phyloP scores from a whole-genome alignment of 2,329 filamentous ascomycete genomes.

The Fusarium liriodendri region DNA sequence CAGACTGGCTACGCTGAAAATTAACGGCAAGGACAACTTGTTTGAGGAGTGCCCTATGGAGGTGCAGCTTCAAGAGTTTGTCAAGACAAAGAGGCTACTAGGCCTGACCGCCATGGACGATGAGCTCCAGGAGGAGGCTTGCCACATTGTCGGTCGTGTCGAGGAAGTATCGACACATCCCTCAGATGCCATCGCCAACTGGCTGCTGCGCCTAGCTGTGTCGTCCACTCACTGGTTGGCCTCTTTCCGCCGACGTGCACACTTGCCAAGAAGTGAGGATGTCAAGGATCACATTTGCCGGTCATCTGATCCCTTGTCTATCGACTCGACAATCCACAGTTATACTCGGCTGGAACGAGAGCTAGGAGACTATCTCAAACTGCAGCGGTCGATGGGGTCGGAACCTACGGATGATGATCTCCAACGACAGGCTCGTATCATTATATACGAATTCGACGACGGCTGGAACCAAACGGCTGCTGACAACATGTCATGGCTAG shows the following conservation, averaged over 20 bases:
- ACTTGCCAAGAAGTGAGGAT: slow-evolving; percentile 68
- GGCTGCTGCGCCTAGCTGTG: slow-evolving; percentile 65
- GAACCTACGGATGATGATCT: slow-evolving; percentile 66
- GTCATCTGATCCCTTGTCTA: slow-evolving; percentile 64
- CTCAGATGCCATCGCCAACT: slow-evolving; percentile 64
- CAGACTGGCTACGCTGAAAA: slow-evolving; percentile 60
- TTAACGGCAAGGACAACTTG: slow-evolving; percentile 68
- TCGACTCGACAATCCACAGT: slow-evolving; percentile 71
- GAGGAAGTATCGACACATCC: slow-evolving; percentile 63
- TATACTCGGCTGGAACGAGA: slow-evolving; percentile 67
- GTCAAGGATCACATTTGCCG: slow-evolving; percentile 60
- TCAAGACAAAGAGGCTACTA: slow-evolving; percentile 61
- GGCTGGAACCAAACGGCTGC: slow-evolving; percentile 73
- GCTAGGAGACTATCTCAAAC: slow-evolving; percentile 62
- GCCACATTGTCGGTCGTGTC: slow-evolving; percentile 66
- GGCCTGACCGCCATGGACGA: slow-evolving; percentile 70
- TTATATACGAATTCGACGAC: slow-evolving; percentile 72
- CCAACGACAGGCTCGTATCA: slow-evolving; percentile 67
- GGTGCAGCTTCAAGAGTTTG: slow-evolving; percentile 64
- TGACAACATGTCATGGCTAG: slow-evolving; percentile 66
- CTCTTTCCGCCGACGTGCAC: slow-evolving; percentile 66
- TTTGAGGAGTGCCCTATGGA: slow-evolving; percentile 69
- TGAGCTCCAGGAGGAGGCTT: slow-evolving; percentile 70
- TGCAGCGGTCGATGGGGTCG: slow-evolving; percentile 57
- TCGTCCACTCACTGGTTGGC: slow-evolving; percentile 65